A percentile compares a stretch with the other conserved stretches of the same genome.
Evolutionary conservation across 1,284 basidiomycete species (phyloP).

Genomic region (Puccinia novopanici): DNA sequence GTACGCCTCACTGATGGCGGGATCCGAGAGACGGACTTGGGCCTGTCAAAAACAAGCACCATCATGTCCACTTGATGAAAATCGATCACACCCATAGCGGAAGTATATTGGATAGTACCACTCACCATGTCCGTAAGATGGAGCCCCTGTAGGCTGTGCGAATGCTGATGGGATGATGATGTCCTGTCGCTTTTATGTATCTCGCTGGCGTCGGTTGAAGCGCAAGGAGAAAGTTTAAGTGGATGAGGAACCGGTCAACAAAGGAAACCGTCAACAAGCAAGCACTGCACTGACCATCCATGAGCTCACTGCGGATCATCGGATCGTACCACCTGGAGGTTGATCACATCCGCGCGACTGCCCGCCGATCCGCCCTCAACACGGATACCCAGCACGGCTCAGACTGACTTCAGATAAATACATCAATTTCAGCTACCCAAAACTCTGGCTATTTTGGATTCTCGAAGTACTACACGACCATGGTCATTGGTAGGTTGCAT

Average conservation of each 20-base stretch:
- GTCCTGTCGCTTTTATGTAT: too few relatives aligned
- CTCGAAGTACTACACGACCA: too few relatives aligned
- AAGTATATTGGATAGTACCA: background rate
- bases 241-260: background rate
- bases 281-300: background rate
- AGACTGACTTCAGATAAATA: too few relatives aligned
- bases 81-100: background rate
- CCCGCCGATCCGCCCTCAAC: background rate
- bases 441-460: too few relatives aligned
- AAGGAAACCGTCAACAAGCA: background rate
- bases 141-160: background rate
- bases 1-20: slow-evolving; percentile 69
- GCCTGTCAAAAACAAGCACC: slow-evolving; percentile 33
- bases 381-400: background rate
- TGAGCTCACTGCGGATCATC: slow-evolving; percentile 16
- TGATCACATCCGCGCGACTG: background rate
- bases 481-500: too few relatives aligned
- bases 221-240: background rate
- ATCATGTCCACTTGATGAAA: background rate
- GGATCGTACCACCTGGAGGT: background rate
- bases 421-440: too few relatives aligned
- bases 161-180: background rate
- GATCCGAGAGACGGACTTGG: slow-evolving; percentile 48
- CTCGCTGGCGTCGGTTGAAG: background rate
- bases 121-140: slow-evolving; percentile 5